phyloP scores from a whole-genome alignment of 257 asterid species.

The Solanum bulbocastanum region DNA sequence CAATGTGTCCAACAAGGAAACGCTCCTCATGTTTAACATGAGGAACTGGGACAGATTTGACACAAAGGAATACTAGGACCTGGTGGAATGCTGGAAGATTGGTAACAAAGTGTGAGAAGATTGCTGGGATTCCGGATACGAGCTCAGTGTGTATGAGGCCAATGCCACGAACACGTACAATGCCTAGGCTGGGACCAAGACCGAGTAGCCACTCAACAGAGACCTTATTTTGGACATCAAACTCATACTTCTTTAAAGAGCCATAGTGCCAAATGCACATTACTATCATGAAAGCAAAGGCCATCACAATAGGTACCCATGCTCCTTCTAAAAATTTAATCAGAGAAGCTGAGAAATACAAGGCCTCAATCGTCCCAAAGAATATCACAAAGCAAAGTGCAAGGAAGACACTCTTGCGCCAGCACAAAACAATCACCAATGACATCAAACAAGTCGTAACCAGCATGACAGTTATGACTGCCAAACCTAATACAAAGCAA shows the following conservation, averaged over 20 bases:
- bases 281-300: conserved; percentile 56
- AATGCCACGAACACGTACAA: conserved; percentile 79
- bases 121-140: conserved; percentile 84
- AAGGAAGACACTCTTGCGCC: conserved; percentile 56
- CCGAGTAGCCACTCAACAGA: conserved; percentile 78
- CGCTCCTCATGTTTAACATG: conserved; percentile 76
- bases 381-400: conserved; percentile 63
- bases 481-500: conserved; percentile 47
- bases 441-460: conserved; percentile 97
- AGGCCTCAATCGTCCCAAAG: conserved; percentile 3
- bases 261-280: conserved; percentile 95
- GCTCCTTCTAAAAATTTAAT: not conserved
- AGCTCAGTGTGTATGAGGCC: conserved; percentile 92
- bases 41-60: conserved; percentile 80
- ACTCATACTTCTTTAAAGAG: conserved; percentile 65
- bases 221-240: conserved; percentile 83
- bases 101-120: conserved; percentile 87
- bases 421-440: conserved; percentile 72
- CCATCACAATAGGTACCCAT: conserved; percentile 19
- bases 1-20: conserved; percentile 71
- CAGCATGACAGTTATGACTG: conserved; percentile 91
- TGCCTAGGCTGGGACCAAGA: conserved; percentile 73
- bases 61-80: conserved; percentile 73
- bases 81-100: conserved; percentile 94
- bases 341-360: not conserved